Conservation (phyloP, 306 rosid genomes). For the Begonia fuchsioides region DNA sequence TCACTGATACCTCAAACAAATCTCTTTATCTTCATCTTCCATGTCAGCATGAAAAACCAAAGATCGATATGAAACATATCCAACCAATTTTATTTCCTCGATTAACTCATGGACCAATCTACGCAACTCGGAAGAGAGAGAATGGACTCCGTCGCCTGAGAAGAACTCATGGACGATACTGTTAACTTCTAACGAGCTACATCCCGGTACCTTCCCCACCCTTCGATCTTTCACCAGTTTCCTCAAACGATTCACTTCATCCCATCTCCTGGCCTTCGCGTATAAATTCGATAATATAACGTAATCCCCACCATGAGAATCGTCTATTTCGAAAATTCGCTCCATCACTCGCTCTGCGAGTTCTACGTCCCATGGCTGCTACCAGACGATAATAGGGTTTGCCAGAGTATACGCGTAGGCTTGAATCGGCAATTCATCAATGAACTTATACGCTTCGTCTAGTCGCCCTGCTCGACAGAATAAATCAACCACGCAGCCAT, state of each 20-base stretch:
- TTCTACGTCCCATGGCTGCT: slow-evolving; percentile 53
- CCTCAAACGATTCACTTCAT: slow-evolving; percentile 56
- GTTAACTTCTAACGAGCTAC: slow-evolving; percentile 74
- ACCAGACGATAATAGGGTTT: slow-evolving; percentile 63
- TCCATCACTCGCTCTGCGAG: slow-evolving; percentile 47
- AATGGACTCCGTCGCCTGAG: slow-evolving; percentile 56
- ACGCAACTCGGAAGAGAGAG: slow-evolving; percentile 30
- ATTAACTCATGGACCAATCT: slow-evolving; percentile 51
- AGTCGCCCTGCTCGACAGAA: slow-evolving; percentile 63
- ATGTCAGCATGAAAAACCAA: slow-evolving; percentile 50
- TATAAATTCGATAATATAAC: slow-evolving; percentile 67
- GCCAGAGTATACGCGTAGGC: slow-evolving; percentile 67
- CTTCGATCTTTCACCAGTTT: slow-evolving; percentile 55
- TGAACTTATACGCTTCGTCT: slow-evolving; percentile 57
- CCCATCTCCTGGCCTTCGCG: slow-evolving; percentile 64
- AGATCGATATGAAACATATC: slow-evolving; percentile 67
- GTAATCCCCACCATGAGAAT: slow-evolving; percentile 81
- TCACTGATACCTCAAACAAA: slow-evolving; percentile 70
- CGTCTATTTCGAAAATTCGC: slow-evolving; percentile 51
- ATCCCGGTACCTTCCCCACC: slow-evolving; percentile 60
- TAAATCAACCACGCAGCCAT: slow-evolving; percentile 86
- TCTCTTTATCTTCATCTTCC: slow-evolving; percentile 52
- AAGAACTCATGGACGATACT: slow-evolving; percentile 77
- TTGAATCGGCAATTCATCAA: slow-evolving; percentile 39
- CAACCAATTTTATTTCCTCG: slow-evolving; percentile 52